These are phyloP conservation scores for Eremothecium sinecaudum DNA, from an alignment of 1,139 yeast genomes.

Conservation along the genomic window DNA sequence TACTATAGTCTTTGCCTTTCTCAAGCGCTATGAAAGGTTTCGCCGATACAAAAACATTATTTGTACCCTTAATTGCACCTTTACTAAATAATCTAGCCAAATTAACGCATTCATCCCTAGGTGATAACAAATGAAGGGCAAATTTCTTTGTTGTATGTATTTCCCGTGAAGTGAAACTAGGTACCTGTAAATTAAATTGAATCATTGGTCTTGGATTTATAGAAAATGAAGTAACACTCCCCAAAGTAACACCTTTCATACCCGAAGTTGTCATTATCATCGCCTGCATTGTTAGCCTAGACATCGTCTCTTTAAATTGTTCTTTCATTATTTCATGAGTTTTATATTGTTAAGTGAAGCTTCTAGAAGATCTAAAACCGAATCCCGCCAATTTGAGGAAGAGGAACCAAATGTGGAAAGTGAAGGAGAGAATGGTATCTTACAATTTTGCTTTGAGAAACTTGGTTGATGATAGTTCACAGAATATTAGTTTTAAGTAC, in stretches of 20 bases:
- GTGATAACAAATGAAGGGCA: constrained; percentile 70
- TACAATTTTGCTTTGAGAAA: no score
- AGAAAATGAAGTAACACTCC: constrained; percentile 72
- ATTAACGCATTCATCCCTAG: constrained; percentile 42
- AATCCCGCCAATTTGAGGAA: no score
- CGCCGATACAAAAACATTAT: constrained; percentile 22
- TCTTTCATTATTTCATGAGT: constrained; percentile 18
- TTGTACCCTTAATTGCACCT: constrained; percentile 34
- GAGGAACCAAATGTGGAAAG: no score
- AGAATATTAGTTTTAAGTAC: no score
- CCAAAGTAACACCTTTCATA: constrained; percentile 63
- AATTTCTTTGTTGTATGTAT: constrained; percentile 47
- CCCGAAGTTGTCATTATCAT: constrained; percentile 34
- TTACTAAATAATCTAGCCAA: constrained; percentile 54
- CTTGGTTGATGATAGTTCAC: no score
- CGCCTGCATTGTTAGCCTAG: constrained; percentile 34
- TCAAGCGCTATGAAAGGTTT: constrained; percentile 38
- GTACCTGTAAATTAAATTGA: constrained; percentile 75
- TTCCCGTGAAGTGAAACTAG: constrained; percentile 63
- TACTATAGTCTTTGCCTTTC: constrained; percentile 26
- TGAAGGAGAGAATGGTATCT: no score
- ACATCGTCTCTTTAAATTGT: constrained; percentile 33
- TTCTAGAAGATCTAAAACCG: no score
- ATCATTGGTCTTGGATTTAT: constrained; percentile 63
- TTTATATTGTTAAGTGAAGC: no score